Evolutionary conservation across 306 rosid species (phyloP), one percentile per base, ranked within the genome.

Genomic region (Leucaena leucocephala): DNA sequence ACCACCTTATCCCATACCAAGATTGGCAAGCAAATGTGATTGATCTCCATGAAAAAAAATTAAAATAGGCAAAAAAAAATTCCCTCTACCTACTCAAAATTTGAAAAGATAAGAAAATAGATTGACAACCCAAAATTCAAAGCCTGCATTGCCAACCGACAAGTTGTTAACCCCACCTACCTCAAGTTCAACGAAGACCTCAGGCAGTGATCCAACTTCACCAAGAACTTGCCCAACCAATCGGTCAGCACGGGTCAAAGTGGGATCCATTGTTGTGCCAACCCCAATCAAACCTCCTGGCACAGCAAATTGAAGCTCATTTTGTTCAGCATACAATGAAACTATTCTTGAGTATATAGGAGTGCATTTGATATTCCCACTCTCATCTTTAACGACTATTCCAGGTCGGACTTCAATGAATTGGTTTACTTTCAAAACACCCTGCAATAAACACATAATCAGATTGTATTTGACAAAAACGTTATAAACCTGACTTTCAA

Each of bases 401-500:
- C 98, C 98, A 54, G 98, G 98, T 80, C 98, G 97, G 85, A 95
- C 97, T 91, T 95, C 98, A 13, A 95, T 91, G 81, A 85, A 91
- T 80, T 95, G 98, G 72, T 95, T 95, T 75, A 95, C 97, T 85
- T 83, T 92, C 84, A 95, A 81, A 83, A 95, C 99, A 84, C 99
- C 99, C 99, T 95, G 83, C 71, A 85, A 80, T 59, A 15, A 84
- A 87, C 45, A 67, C 12, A 33, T 9, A 36, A 33, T 19, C 55
- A 68, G 55, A 68, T 43, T 59, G 17, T 7, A 59, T 14, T 42
- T 34, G 15, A 39, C 46, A 80, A 43, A 66, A 63, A 48, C 49
- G 43, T 35, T 14, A 64, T 54, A 54, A 3, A 65, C 49, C 36
- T 42, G 58, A 70, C 9, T 49, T 49, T 13, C 8, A 19, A 80